Conservation (phyloP, 2,329 filamentous ascomycete genomes). For the Thielaviopsis ethacetica region DNA sequence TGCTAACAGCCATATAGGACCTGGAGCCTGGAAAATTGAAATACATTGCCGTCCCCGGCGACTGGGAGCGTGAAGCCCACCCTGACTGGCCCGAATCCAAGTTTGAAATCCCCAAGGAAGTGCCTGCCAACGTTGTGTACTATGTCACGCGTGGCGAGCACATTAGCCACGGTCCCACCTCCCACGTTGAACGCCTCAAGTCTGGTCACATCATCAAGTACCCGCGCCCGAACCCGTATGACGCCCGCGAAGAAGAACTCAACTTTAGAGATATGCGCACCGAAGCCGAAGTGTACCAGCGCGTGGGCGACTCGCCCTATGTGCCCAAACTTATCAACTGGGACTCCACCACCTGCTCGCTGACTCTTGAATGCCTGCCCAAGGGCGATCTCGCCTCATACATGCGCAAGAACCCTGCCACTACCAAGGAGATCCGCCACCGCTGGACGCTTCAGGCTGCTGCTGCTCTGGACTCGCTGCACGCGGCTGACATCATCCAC, state of each 20-base stretch:
- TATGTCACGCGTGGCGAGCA: slow-evolving; percentile 14
- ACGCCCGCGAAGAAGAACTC: slow-evolving; percentile 13
- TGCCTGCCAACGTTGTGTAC: slow-evolving; percentile 13
- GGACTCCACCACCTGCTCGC: slow-evolving; percentile 14
- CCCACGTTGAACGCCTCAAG: slow-evolving; percentile 14
- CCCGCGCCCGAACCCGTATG: slow-evolving; percentile 15
- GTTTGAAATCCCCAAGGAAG: slow-evolving; percentile 14
- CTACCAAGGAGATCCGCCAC: slow-evolving; percentile 13
- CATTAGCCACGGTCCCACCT: slow-evolving; percentile 13
- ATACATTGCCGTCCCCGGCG: slow-evolving; percentile 13
- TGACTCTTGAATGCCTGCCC: slow-evolving; percentile 17
- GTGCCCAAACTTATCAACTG: slow-evolving; percentile 15
- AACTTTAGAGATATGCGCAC: slow-evolving; percentile 12
- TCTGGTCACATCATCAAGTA: slow-evolving; percentile 15
- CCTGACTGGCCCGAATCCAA: slow-evolving; percentile 15
- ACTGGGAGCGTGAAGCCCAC: slow-evolving; percentile 14
- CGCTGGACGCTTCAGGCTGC: slow-evolving; percentile 20
- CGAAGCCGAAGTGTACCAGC: slow-evolving; percentile 16
- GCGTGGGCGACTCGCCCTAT: slow-evolving; percentile 14
- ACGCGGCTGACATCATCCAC: slow-evolving; percentile 23
- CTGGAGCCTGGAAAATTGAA: slow-evolving; percentile 10
- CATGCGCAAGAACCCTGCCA: slow-evolving; percentile 11
- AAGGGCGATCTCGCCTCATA: slow-evolving; percentile 16
- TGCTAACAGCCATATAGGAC: slow-evolving; percentile 4
- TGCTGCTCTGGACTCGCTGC: slow-evolving; percentile 20